phyloP scores from a whole-genome alignment of 768 basidiomycete species.

The Auriculariales sp. region DNA sequence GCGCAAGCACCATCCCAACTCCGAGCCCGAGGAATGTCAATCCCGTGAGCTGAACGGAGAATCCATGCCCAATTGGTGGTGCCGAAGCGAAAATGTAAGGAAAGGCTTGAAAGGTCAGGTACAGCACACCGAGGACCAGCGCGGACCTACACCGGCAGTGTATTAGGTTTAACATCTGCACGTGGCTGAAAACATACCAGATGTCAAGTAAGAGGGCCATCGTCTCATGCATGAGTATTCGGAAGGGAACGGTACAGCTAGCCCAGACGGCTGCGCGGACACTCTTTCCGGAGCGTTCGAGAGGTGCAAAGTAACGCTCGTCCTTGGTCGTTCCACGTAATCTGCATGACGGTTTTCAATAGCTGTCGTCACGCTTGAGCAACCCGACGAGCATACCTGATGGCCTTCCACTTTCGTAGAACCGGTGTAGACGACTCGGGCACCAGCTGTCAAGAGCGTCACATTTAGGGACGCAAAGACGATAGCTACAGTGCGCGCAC shows the following conservation, averaged over 20 bases:
- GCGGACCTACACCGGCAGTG: slow-evolving; percentile 5
- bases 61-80: slow-evolving; percentile 28
- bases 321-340: slow-evolving; percentile 44
- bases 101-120: slow-evolving; percentile 42
- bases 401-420: slow-evolving; percentile 45
- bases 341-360: slow-evolving; percentile 15
- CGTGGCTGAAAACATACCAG: slow-evolving; percentile 34
- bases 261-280: slow-evolving; percentile 32
- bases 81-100: slow-evolving; percentile 37
- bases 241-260: slow-evolving; percentile 59
- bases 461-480: no score
- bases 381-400: slow-evolving; percentile 20
- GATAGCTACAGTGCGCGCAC: slow-evolving; percentile 19
- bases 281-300: slow-evolving; percentile 35
- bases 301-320: slow-evolving; percentile 36
- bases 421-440: slow-evolving; percentile 62
- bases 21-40: slow-evolving; percentile 38
- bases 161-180: slow-evolving; percentile 5
- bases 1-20: slow-evolving; percentile 26
- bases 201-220: slow-evolving; percentile 62
- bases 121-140: slow-evolving; percentile 27
- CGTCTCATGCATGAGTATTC: slow-evolving; percentile 49
- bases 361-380: neutral
- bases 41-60: slow-evolving; percentile 35
- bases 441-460: slow-evolving; percentile 30